phyloP scores from a whole-genome alignment of 179 eudicot species.

The Spergularia azorica region DNA sequence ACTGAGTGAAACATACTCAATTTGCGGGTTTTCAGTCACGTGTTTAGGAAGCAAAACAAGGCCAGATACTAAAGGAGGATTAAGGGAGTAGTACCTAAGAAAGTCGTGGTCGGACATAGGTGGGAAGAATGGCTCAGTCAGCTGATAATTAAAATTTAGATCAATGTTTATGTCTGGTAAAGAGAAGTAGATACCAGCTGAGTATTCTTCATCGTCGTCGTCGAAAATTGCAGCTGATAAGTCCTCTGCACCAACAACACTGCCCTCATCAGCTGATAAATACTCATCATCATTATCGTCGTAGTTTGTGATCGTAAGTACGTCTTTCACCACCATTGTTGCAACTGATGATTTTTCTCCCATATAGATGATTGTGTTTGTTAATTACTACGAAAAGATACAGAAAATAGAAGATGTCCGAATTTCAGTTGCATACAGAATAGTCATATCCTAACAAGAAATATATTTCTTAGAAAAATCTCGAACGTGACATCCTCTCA shows the following conservation, averaged over 20 bases:
- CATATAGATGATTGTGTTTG: neutral
- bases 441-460: neutral
- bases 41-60: conserved; percentile 29
- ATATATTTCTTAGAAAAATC: neutral
- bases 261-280: conserved; percentile 26
- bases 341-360: neutral
- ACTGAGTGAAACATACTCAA: conserved; percentile 26
- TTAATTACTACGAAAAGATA: neutral
- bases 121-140: conserved; percentile 26
- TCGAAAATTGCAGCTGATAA: conserved; percentile 15
- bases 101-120: conserved; percentile 25
- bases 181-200: conserved; percentile 22
- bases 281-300: conserved; percentile 17
- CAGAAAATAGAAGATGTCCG: neutral
- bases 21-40: conserved; percentile 2
- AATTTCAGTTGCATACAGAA: neutral
- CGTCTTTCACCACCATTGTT: neutral
- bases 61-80: conserved; percentile 24
- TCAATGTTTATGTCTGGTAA: conserved; percentile 26
- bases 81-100: conserved; percentile 15
- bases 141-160: conserved; percentile 20
- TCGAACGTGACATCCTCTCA: conserved; percentile 16
- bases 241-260: neutral
- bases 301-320: neutral
- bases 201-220: conserved; percentile 15